Evolutionary conservation across 2,329 filamentous ascomycete species (phyloP), one percentile per base, ranked within the genome.

Genomic region (Botrytis deweyae): DNA sequence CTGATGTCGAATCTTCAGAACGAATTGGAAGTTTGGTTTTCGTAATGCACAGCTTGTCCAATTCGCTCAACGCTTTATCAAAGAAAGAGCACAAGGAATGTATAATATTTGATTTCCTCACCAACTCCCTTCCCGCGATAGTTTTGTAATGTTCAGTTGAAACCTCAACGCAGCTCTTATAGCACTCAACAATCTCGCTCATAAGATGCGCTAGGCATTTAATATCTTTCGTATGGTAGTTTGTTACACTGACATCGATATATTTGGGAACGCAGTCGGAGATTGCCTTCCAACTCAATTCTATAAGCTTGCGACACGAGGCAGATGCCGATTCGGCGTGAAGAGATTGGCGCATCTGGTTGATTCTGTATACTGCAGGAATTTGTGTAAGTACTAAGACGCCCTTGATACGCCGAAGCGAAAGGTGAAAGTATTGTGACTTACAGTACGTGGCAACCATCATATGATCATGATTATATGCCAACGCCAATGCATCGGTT

Each of bases 41-140:
- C 22, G 16, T 2, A 40, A 20, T 22, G n/a, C 70, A 65, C 9
- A 64, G 16, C 0, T 25, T 29, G 9, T n/a, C 10, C 36, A 72
- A 44, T 7, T 55, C 8, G 10, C 4, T 65, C 25, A 72, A 72
- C 18, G 16, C 3, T 16, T 36, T 33, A 18, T 64, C 9, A 7
- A 72, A 65, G 36, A 72, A 72, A 22, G 44, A 55, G n/a, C 44
- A 65, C 6, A 72, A 42, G 16, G 38, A 49, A 49, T 44, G 44
- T 22, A 29, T 22, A 7, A 72, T n/a, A 33, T 42, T 63, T 8
- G 42, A 14, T 22, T 61, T 65, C 16, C 18, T 33, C 36, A 52
- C 20, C 36, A 40, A 16, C 5, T 55, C 61, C 33, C 36, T 63
- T 29, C 70, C 70, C 6, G 25, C 44, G 20, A 72, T 65, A 8